Base-by-base conservation (phyloP, 2,329 filamentous ascomycete genomes). In the Gaeumannomyces sp. region DNA sequence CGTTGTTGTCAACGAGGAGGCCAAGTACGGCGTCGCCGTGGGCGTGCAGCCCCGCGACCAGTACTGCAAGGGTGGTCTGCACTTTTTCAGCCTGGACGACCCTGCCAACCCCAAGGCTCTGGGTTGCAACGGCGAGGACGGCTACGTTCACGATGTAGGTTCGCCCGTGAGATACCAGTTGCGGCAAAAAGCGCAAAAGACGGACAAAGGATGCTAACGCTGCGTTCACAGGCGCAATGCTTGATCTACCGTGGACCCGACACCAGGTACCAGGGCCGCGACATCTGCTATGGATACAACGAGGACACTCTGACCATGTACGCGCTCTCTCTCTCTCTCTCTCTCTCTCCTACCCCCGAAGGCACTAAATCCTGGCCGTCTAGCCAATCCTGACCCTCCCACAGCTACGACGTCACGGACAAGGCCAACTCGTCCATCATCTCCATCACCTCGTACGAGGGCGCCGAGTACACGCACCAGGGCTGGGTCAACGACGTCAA, bases 91-190 rank as follows among this genome's bases (percentile, higher is more conserved):
- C 71, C 76, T 87, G 33, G 77, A 77, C 4, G 79, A 86, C 67
- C 78, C 83, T 16, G 73, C 79, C 8, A 85, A 84, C 65, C 81
- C 84, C 4, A 80, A 76, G 19, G 80, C 76, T 27, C 80, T 82
- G 10, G 85, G 84, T 58, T 87, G 84, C 69, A 81, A 81, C 11
- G 76, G 78, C 27, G 70, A 78, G n/a, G 84, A 86, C 70, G 84
- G 84, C 56, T 87, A 87, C 71, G 83, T 86, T 16, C 84, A 87
- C 72, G 84, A 87, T 68, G 27, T 28, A n/a, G n/a, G n/a, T n/a
- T n/a, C n/a, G n/a, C n/a, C n/a, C n/a, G n/a, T n/a, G n/a, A n/a
- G n/a, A n/a, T n/a, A n/a, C n/a, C n/a, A n/a, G n/a, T n/a, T n/a
- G n/a, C n/a, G n/a, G n/a, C n/a, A n/a, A n/a, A n/a, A n/a, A n/a